These are phyloP conservation scores for Petunia axillaris DNA, from an alignment of 257 asterid species.

Conservation along the genomic window DNA sequence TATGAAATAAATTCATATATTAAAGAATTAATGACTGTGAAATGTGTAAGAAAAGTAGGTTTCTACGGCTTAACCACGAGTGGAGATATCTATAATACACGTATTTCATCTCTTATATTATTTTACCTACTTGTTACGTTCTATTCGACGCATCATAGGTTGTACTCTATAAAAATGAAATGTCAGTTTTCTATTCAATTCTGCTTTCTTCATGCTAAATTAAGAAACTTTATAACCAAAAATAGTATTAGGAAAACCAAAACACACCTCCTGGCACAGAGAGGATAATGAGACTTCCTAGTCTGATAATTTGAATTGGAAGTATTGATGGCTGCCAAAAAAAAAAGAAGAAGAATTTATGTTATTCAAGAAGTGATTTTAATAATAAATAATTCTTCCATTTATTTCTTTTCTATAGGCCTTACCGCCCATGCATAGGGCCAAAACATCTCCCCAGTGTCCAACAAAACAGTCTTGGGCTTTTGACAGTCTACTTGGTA, in stretches of 20 bases:
- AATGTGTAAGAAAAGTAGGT: background rate
- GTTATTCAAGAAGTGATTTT: background rate
- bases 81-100: no score
- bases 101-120: no score
- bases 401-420: background rate
- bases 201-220: no score
- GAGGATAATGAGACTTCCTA: constrained; percentile 50
- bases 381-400: background rate
- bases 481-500: constrained; percentile 64
- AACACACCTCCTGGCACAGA: constrained; percentile 65
- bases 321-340: constrained; percentile 56
- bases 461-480: constrained; percentile 60
- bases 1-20: background rate
- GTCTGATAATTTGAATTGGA: constrained; percentile 64
- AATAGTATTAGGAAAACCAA: no score
- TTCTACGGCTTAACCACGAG: background rate
- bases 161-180: no score
- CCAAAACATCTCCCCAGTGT: constrained; percentile 62
- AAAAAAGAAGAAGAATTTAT: background rate
- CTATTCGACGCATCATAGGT: no score
- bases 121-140: no score
- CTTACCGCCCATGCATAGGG: constrained; percentile 78
- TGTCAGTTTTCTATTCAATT: no score
- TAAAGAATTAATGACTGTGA: background rate
- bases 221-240: no score